A percentile compares a stretch with the other conserved stretches of the same genome.
Conservation (phyloP, 192 early-diverging fungal genomes). For the Coemansia sp. region DNA sequence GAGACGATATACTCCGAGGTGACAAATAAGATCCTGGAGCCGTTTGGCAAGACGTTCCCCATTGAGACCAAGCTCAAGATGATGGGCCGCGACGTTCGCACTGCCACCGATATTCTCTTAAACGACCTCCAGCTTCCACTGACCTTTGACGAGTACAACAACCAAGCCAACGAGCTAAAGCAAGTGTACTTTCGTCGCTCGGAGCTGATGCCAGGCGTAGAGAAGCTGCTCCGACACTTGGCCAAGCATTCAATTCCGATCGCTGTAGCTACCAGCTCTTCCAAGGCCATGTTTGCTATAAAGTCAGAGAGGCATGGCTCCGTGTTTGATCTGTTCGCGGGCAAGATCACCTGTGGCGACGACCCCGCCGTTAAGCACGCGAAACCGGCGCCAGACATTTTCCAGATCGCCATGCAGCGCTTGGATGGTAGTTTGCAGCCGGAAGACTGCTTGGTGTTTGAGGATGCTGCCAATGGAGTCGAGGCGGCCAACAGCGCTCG, state of each 20-base stretch:
- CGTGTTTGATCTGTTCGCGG: constrained; percentile 78
- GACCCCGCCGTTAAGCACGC: constrained; percentile 73
- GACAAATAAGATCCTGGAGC: constrained; percentile 76
- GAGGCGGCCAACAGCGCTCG: constrained; percentile 76
- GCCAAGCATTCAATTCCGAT: constrained; percentile 74
- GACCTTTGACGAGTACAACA: constrained; percentile 79
- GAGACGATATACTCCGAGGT: constrained; percentile 89
- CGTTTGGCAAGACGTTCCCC: constrained; percentile 66
- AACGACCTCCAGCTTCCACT: constrained; percentile 65
- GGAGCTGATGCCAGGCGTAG: constrained; percentile 66
- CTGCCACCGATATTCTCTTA: constrained; percentile 64
- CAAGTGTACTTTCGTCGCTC: constrained; percentile 60
- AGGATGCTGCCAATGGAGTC: constrained; percentile 83
- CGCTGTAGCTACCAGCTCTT: constrained; percentile 79
- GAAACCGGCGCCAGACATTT: constrained; percentile 93
- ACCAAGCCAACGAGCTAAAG: constrained; percentile 58
- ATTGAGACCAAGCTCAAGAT: constrained; percentile 70
- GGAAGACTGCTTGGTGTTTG: constrained; percentile 84
- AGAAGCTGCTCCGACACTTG: constrained; percentile 72
- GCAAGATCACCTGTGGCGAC: constrained; percentile 80
- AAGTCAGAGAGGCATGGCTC: constrained; percentile 68
- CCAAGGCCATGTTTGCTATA: constrained; percentile 67
- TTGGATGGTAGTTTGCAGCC: constrained; percentile 53
- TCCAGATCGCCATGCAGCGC: constrained; percentile 67
- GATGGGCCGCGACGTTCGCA: constrained; percentile 64